Conservation (phyloP, 176 grass and related monocot genomes). For the Dactylis glomerata region DNA sequence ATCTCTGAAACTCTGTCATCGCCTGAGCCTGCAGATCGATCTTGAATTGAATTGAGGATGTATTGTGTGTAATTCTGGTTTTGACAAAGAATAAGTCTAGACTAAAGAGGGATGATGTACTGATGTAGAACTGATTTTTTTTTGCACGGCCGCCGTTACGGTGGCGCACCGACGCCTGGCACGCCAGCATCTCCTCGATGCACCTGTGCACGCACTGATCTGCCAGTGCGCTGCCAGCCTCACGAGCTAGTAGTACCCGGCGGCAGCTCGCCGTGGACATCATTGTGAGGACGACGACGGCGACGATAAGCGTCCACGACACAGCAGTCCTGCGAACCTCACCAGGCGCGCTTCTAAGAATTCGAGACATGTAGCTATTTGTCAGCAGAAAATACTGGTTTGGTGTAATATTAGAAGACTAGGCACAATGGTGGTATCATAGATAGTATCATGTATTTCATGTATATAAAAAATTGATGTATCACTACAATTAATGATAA, state of each 20-base stretch:
- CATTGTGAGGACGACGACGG: not conserved
- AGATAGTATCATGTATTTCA: too few relatives aligned
- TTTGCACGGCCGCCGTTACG: not conserved
- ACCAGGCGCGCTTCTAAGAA: not conserved
- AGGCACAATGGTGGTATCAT: too few relatives aligned
- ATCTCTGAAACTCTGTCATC: not conserved
- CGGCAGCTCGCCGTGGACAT: not conserved
- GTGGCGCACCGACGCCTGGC: not conserved
- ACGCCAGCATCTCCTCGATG: not conserved
- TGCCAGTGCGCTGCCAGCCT: not conserved
- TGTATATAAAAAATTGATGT: too few relatives aligned
- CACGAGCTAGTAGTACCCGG: not conserved
- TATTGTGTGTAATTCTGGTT: not conserved
- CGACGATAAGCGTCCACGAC: not conserved
- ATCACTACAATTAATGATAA: too few relatives aligned
- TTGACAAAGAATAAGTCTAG: not conserved
- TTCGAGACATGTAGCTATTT: too few relatives aligned
- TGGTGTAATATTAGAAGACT: too few relatives aligned
- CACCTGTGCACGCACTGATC: conserved; percentile 23
- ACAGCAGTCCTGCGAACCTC: not conserved
- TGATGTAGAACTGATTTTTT: too few relatives aligned
- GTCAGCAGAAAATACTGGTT: too few relatives aligned
- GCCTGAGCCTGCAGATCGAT: not conserved
- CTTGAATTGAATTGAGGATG: not conserved
- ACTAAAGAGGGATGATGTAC: not conserved